A percentile compares a stretch with the other conserved stretches of the same genome.
phyloP scores from a whole-genome alignment of 2,329 filamentous ascomycete species.

The Cryphonectria carpinicola region DNA sequence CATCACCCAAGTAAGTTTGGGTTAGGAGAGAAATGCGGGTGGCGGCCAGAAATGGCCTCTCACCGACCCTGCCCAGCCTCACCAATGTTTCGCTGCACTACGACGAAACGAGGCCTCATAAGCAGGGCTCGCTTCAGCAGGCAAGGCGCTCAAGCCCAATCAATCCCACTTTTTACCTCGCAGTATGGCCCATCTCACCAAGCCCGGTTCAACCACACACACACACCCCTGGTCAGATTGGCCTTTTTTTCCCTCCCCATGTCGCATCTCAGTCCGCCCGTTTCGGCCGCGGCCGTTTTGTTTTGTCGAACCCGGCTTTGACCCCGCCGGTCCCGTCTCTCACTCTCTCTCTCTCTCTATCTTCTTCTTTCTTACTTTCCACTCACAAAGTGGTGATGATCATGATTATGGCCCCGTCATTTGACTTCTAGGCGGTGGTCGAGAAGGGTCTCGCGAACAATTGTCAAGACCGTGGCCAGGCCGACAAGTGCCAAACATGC shows the following conservation, averaged over 20 bases:
- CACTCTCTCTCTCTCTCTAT: no score
- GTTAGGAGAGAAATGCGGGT: no score
- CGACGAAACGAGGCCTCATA: constrained; percentile 12
- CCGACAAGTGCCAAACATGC: constrained; percentile 8
- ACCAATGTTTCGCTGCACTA: constrained; percentile 7
- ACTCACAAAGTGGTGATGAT: not conserved
- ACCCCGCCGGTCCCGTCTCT: not conserved
- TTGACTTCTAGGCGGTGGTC: not conserved
- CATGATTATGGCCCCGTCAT: not conserved
- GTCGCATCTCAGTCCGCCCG: constrained; percentile 7
- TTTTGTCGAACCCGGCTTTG: constrained; percentile 1
- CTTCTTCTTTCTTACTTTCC: not conserved
- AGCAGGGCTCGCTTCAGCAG: constrained; percentile 1
- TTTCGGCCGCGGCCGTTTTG: constrained; percentile 12
- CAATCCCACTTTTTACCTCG: not conserved
- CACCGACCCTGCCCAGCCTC: not conserved
- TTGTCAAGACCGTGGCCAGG: constrained; percentile 3
- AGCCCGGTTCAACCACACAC: not conserved
- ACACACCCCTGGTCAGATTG: constrained; percentile 1
- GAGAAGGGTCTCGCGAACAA: not conserved
- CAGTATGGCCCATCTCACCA: constrained; percentile 4
- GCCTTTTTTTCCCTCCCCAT: not conserved
- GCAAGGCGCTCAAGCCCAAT: not conserved
- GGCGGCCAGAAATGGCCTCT: not conserved
- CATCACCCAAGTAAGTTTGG: not conserved